A percentile compares a stretch with the other conserved stretches of the same genome.
phyloP scores from a whole-genome alignment of 1,139 yeast genomes.

The Debaryomyces subglobosus region DNA sequence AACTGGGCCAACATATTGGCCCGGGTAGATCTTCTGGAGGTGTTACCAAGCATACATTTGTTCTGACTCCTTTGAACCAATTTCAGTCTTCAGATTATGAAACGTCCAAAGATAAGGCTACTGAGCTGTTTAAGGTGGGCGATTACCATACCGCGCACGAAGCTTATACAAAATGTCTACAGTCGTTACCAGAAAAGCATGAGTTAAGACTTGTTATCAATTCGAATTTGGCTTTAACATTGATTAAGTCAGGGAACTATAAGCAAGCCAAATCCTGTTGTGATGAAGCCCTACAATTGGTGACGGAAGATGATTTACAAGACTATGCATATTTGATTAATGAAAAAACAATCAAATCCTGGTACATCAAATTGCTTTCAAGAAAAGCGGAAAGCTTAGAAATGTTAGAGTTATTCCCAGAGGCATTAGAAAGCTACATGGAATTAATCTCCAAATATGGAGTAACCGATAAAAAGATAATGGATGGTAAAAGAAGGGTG shows the following conservation, averaged over 20 bases:
- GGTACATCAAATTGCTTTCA: constrained; percentile 71
- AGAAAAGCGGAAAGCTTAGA: constrained; percentile 86
- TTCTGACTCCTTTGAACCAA: constrained; percentile 33
- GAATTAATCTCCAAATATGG: constrained; percentile 65
- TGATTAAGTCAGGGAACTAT: constrained; percentile 73
- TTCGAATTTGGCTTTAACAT: constrained; percentile 77
- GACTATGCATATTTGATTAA: constrained; percentile 31
- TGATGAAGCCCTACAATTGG: constrained; percentile 57
- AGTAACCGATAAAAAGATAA: constrained; percentile 58
- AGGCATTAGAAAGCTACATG: constrained; percentile 65
- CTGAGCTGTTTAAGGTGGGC: constrained; percentile 72
- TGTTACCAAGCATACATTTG: constrained; percentile 4
- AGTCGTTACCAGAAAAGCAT: constrained; percentile 65
- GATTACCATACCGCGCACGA: constrained; percentile 71
- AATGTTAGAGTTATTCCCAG: constrained; percentile 67
- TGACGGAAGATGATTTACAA: constrained; percentile 44
- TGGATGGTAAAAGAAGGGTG: constrained; percentile 87
- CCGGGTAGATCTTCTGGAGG: neutral
- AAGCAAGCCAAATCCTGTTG: constrained; percentile 60
- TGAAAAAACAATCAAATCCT: constrained; percentile 62
- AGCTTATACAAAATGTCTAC: constrained; percentile 63
- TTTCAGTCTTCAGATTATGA: constrained; percentile 54
- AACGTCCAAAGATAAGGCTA: constrained; percentile 62
- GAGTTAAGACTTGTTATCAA: constrained; percentile 66
- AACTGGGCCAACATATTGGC: neutral